These are phyloP conservation scores for Xerocomus subilludens DNA, from an alignment of 1,284 basidiomycete species.

Conservation along the genomic window DNA sequence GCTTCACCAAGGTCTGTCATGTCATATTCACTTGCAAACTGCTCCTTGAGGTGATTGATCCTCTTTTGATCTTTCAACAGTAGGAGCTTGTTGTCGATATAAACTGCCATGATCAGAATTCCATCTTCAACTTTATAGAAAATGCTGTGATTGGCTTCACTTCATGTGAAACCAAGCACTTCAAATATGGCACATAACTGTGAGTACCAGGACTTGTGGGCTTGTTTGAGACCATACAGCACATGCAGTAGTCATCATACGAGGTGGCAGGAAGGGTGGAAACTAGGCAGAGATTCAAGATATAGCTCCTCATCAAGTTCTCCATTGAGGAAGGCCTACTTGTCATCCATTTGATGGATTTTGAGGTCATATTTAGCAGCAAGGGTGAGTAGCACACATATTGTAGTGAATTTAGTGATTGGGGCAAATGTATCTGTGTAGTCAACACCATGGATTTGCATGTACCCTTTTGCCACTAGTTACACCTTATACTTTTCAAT, in stretches of 20 bases:
- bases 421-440: neutral
- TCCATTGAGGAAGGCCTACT: constrained; percentile 3
- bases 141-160: neutral
- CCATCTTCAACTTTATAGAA: neutral
- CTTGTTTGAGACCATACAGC: constrained; percentile 48
- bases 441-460: neutral
- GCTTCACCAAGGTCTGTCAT: neutral
- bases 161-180: neutral
- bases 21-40: neutral
- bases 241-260: constrained; percentile 3
- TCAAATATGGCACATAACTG: neutral
- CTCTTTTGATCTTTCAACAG: too few relatives aligned
- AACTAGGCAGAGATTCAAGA: neutral
- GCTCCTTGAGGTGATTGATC: too few relatives aligned
- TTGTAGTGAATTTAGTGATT: neutral
- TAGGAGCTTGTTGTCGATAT: neutral
- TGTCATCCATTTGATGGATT: constrained; percentile 40
- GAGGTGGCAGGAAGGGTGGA: neutral
- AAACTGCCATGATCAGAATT: neutral
- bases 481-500: constrained; percentile 40
- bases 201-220: constrained; percentile 35
- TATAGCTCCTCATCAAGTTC: too few relatives aligned
- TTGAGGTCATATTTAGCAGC: constrained; percentile 16
- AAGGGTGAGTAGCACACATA: constrained; percentile 10
- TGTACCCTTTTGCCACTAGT: neutral